Conservation (phyloP, 495 filamentous ascomycete genomes). For the Daldinia childiae region DNA sequence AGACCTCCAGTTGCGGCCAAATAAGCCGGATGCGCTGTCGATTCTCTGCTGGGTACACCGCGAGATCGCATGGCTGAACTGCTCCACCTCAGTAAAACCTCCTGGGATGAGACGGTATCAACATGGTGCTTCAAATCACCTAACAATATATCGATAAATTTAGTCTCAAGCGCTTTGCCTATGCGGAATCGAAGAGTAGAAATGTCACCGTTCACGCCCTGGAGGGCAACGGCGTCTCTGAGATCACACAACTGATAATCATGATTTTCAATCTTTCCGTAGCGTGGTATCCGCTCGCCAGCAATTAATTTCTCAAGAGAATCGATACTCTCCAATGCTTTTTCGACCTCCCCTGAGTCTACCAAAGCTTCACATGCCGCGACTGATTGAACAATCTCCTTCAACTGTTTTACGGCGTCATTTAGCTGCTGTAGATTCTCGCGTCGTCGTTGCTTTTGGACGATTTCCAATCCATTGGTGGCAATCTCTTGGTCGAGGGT, state of each 20-base stretch:
- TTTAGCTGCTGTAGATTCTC: constrained; percentile 88
- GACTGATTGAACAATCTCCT: constrained; percentile 78
- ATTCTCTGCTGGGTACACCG: constrained; percentile 70
- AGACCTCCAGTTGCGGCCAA: constrained; percentile 73
- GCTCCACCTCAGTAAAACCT: constrained; percentile 81
- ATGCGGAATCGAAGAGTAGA: constrained; percentile 78
- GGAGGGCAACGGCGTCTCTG: constrained; percentile 78
- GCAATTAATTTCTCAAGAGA: constrained; percentile 79
- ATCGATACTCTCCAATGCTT: constrained; percentile 79
- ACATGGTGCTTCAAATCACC: constrained; percentile 84
- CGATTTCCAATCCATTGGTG: constrained; percentile 82
- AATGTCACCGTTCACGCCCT: constrained; percentile 81
- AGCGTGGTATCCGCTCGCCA: constrained; percentile 54
- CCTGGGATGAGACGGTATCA: constrained; percentile 72
- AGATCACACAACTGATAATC: constrained; percentile 69
- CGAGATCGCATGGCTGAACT: constrained; percentile 63
- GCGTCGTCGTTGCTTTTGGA: constrained; percentile 78
- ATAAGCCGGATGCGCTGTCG: constrained; percentile 77
- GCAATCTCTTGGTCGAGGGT: constrained; percentile 89
- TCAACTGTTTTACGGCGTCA: constrained; percentile 83
- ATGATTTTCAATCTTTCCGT: constrained; percentile 46
- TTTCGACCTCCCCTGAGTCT: constrained; percentile 80
- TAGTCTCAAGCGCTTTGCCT: constrained; percentile 84
- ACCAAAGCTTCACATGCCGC: constrained; percentile 81
- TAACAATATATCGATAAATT: constrained; percentile 81